A percentile compares a stretch with the other conserved stretches of the same genome.
Evolutionary conservation across 768 basidiomycete genomes (phyloP).

Genomic region (Mycena galericulata): DNA sequence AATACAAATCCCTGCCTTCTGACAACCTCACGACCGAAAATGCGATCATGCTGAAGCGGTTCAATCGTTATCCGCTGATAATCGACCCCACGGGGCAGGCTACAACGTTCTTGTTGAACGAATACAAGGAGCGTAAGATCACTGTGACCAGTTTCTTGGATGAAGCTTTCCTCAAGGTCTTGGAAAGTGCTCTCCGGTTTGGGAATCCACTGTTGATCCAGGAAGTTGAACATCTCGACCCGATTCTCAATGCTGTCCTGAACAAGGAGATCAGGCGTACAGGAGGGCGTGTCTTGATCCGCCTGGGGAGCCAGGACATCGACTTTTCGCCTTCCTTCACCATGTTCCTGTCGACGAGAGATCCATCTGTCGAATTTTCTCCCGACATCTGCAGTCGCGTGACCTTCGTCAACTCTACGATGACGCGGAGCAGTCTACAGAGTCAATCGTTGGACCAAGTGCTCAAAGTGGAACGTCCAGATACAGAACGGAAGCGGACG

Average conservation of each 20-base stretch:
- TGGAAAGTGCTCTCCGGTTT: constrained; percentile 98
- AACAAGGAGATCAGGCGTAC: constrained; percentile 97
- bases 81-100: constrained; percentile 99
- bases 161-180: constrained; percentile 97
- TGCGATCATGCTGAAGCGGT: constrained; percentile 99
- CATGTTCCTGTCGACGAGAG: constrained; percentile 98
- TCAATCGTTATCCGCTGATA: constrained; percentile 96
- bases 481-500: constrained; percentile 94
- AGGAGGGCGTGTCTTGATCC: constrained; percentile 96
- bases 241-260: constrained; percentile 95
- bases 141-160: constrained; percentile 99
- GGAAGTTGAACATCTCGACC: constrained; percentile 97
- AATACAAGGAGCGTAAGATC: constrained; percentile 96
- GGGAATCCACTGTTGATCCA: constrained; percentile 98
- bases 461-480: constrained; percentile 95
- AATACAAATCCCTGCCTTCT: constrained; percentile 93
- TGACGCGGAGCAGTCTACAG: constrained; percentile 98
- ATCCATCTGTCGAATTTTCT: constrained; percentile 97
- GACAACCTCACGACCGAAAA: constrained; percentile 98
- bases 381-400: constrained; percentile 99
- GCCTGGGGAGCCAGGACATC: constrained; percentile 97
- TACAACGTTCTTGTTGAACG: constrained; percentile 91
- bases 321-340: constrained; percentile 99
- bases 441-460: constrained; percentile 98
- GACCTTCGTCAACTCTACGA: constrained; percentile 96